Conservation (phyloP, 768 basidiomycete genomes). For the Naganishia onofrii region DNA sequence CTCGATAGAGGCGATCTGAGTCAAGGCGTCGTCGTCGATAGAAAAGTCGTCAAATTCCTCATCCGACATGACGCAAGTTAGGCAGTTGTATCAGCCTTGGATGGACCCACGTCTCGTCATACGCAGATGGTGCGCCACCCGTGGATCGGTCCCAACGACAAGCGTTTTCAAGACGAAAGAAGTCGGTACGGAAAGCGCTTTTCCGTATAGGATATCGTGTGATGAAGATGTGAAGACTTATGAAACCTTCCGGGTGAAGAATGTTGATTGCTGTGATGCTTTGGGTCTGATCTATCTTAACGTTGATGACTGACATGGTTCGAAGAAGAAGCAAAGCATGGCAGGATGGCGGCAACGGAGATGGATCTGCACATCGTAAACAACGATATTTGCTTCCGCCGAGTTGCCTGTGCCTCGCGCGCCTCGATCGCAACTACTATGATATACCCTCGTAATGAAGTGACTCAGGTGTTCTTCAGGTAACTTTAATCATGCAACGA, state of each 20-base stretch:
- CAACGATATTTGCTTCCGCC: background rate
- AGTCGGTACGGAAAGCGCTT: background rate
- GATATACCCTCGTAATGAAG: background rate
- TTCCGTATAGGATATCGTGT: background rate
- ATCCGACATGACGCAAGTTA: slow-evolving; percentile 3
- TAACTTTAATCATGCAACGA: too few species aligned
- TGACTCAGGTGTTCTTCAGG: background rate
- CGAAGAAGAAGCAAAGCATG: background rate
- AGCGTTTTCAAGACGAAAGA: background rate
- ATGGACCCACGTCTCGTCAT: background rate
- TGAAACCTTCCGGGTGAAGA: background rate
- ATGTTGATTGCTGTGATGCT: background rate
- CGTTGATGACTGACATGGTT: background rate
- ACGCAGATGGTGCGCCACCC: background rate
- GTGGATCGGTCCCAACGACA: background rate
- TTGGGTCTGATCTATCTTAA: background rate
- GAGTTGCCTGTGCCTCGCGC: too few species aligned
- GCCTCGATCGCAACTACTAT: too few species aligned
- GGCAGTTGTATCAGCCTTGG: background rate
- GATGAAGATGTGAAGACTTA: background rate
- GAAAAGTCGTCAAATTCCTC: slow-evolving; percentile 19
- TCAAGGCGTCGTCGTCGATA: slow-evolving; percentile 11
- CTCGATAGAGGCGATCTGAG: slow-evolving; percentile 14
- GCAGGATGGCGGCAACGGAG: background rate
- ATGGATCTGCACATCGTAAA: background rate